These are phyloP conservation scores for Psidium guajava DNA, from an alignment of 345 rosid genomes.

Conservation along the genomic window DNA sequence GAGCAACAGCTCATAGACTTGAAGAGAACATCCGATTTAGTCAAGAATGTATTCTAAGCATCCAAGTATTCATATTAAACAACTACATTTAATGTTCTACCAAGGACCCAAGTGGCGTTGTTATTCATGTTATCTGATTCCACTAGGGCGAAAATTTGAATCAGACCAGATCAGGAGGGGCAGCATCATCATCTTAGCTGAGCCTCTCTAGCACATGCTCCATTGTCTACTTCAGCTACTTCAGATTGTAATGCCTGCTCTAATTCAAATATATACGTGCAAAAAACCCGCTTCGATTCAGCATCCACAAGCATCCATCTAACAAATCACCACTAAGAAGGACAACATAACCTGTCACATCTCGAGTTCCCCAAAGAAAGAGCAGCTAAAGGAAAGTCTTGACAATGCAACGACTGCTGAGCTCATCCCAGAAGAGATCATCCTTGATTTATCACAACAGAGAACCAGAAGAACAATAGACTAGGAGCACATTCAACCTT, in stretches of 20 bases:
- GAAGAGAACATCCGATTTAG: neutral
- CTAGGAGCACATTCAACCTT: neutral
- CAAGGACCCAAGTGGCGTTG: neutral
- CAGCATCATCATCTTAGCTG: neutral
- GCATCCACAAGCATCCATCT: neutral
- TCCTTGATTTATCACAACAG: neutral
- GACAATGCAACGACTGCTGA: neutral
- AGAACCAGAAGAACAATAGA: neutral
- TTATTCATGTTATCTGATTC: neutral
- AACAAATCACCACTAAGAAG: neutral
- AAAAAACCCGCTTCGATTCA: neutral
- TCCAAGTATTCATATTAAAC: neutral
- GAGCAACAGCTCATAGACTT: neutral
- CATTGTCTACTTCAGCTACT: neutral
- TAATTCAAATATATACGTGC: neutral
- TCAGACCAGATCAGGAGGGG: neutral
- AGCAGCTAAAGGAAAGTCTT: neutral
- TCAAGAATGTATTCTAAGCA: neutral
- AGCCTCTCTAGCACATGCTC: neutral
- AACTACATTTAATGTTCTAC: neutral
- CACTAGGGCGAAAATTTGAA: neutral
- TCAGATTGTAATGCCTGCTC: neutral
- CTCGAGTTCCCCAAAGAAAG: neutral
- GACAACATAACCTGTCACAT: neutral
- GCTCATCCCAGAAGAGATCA: neutral